These are phyloP conservation scores for Talaromyces piceae DNA, from an alignment of 2,329 filamentous ascomycete genomes.

Conservation along the genomic window DNA sequence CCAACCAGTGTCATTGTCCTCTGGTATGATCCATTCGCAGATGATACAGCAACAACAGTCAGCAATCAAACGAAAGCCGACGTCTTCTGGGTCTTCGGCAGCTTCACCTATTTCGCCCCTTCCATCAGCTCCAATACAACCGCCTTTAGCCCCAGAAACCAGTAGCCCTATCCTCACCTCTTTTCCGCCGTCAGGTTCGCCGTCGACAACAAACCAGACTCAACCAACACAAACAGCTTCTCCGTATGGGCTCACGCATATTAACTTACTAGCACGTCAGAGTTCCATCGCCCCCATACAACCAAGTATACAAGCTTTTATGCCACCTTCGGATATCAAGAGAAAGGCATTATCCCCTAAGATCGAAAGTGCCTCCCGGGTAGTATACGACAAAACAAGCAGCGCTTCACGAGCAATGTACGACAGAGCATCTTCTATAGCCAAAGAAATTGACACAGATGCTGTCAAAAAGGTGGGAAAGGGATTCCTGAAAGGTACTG, in stretches of 20 bases:
- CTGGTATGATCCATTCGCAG: background rate
- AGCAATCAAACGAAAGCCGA: constrained; percentile 1
- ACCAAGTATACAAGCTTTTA: background rate
- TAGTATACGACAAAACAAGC: constrained; percentile 5
- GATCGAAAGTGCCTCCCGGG: constrained; percentile 3
- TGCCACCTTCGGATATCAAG: constrained; percentile 2
- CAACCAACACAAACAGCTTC: background rate
- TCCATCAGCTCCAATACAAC: background rate
- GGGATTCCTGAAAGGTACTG: constrained; percentile 5
- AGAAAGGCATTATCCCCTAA: constrained; percentile 5
- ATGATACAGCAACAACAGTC: constrained; percentile 4
- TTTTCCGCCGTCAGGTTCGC: background rate
- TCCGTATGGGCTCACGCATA: background rate
- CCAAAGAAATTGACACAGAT: constrained; percentile 8
- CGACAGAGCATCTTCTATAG: constrained; percentile 7
- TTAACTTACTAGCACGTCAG: background rate
- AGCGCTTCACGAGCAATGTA: constrained; percentile 6
- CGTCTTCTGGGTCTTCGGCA: constrained; percentile 6
- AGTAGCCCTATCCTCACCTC: background rate
- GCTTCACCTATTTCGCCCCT: constrained; percentile 5
- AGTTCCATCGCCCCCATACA: constrained; percentile 3
- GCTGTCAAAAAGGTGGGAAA: constrained; percentile 8
- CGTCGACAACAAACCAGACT: background rate
- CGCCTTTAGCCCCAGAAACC: background rate
- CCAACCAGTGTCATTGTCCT: background rate